Evolutionary conservation across 306 rosid genomes (phyloP).

Genomic region (Lotus japonicus): DNA sequence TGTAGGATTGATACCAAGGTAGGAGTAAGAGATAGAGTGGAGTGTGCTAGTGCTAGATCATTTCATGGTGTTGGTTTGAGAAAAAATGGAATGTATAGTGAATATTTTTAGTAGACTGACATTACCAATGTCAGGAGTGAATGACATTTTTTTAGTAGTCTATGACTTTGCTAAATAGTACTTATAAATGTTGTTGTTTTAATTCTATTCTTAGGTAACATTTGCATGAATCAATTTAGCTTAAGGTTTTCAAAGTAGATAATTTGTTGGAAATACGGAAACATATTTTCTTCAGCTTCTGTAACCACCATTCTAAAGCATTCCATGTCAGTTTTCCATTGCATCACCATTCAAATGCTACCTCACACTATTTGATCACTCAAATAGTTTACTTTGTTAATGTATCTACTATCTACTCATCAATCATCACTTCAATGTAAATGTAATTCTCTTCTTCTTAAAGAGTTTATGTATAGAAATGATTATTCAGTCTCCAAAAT

Average conservation of each 20-base stretch:
- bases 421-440: too few species aligned
- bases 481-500: too few species aligned
- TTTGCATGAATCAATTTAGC: background rate
- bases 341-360: too few species aligned
- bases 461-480: too few species aligned
- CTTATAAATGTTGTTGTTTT: background rate
- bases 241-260: background rate
- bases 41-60: constrained; percentile 26
- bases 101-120: constrained; percentile 15
- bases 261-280: background rate
- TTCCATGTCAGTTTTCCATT: too few species aligned
- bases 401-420: too few species aligned
- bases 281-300: background rate
- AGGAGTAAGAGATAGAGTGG: constrained; percentile 16
- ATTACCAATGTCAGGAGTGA: background rate
- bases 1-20: constrained; percentile 36
- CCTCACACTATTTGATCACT: too few species aligned
- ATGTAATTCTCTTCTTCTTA: too few species aligned
- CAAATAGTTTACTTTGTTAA: too few species aligned
- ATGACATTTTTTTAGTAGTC: constrained; percentile 16
- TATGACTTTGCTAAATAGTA: background rate
- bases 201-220: constrained; percentile 2
- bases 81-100: constrained; percentile 22
- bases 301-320: too few species aligned
- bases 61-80: constrained; percentile 14